These are phyloP conservation scores for Trichosanthes cucumerina DNA, from an alignment of 306 rosid genomes.

Conservation along the genomic window DNA sequence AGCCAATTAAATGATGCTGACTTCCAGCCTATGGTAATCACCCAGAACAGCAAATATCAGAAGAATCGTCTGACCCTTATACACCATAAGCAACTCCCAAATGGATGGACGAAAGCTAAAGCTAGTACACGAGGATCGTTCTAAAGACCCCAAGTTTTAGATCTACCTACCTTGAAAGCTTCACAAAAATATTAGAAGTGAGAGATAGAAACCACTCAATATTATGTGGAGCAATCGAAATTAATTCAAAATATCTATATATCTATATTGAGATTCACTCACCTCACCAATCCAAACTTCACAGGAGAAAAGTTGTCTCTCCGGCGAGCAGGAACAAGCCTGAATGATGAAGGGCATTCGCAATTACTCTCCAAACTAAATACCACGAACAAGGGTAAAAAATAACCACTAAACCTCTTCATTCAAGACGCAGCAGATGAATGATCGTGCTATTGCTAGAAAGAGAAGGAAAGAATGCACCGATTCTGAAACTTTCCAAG, in stretches of 20 bases:
- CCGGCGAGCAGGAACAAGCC: conserved; percentile 5
- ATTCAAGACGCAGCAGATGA: background rate
- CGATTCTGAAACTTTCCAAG: background rate
- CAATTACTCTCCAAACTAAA: background rate
- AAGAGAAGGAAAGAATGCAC: background rate
- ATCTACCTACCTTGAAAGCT: background rate
- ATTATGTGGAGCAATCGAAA: background rate
- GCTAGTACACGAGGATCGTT: background rate
- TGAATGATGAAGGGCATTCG: background rate
- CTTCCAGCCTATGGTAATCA: background rate
- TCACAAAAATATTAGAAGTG: background rate
- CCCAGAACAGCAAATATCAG: background rate
- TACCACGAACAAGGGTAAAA: background rate
- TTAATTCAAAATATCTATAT: background rate
- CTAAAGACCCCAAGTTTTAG: background rate
- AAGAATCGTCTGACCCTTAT: background rate
- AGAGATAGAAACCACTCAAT: background rate
- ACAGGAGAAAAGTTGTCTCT: background rate
- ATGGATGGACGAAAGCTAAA: background rate
- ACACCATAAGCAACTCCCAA: background rate
- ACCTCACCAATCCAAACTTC: conserved; percentile 1
- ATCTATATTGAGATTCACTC: background rate
- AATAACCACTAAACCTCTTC: background rate
- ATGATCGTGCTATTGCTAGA: background rate
- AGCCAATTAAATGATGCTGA: background rate